Percentiles rank a stretch among this genome's conserved stretches.
Evolutionary conservation across 2,329 filamentous ascomycete genomes (phyloP).

Genomic region (Epichloe coenophiala): DNA sequence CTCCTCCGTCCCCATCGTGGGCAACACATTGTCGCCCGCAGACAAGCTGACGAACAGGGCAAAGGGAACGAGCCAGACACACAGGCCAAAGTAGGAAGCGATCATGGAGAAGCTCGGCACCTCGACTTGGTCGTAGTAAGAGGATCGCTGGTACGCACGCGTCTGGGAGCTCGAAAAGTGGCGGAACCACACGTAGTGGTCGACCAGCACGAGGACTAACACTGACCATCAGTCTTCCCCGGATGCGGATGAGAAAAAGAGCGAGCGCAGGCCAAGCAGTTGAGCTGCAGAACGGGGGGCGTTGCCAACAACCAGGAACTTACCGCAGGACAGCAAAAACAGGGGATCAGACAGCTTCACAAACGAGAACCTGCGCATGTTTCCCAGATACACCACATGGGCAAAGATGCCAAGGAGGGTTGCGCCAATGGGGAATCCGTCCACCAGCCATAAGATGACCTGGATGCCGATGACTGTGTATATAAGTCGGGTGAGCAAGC

Average conservation of each 20-base stretch:
- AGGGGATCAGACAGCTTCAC: constrained; percentile 81
- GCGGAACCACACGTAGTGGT: constrained; percentile 93
- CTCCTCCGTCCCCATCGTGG: constrained; percentile 67
- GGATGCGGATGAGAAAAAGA: neutral
- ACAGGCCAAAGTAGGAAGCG: constrained; percentile 88
- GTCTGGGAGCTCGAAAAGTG: constrained; percentile 64
- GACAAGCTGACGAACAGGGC: constrained; percentile 88
- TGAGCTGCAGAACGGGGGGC: too few relatives aligned
- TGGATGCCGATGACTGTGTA: constrained; percentile 69
- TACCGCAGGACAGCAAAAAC: constrained; percentile 71
- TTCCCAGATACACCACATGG: constrained; percentile 78
- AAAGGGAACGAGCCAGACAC: constrained; percentile 94
- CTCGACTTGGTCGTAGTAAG: constrained; percentile 48
- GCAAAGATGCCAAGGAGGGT: constrained; percentile 64
- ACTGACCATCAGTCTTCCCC: neutral
- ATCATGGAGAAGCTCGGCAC: constrained; percentile 85
- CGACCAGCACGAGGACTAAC: constrained; percentile 64
- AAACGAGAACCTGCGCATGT: constrained; percentile 60
- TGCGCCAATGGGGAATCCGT: constrained; percentile 67
- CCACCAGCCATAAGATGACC: constrained; percentile 60
- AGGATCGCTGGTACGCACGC: constrained; percentile 41
- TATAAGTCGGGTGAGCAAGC: constrained; percentile 72
- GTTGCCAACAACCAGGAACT: neutral
- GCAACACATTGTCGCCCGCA: constrained; percentile 87
- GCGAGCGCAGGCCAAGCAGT: too few relatives aligned